phyloP scores from a whole-genome alignment of 371 early-diverging fungal genomes.

The Umbelopsis sp. region DNA sequence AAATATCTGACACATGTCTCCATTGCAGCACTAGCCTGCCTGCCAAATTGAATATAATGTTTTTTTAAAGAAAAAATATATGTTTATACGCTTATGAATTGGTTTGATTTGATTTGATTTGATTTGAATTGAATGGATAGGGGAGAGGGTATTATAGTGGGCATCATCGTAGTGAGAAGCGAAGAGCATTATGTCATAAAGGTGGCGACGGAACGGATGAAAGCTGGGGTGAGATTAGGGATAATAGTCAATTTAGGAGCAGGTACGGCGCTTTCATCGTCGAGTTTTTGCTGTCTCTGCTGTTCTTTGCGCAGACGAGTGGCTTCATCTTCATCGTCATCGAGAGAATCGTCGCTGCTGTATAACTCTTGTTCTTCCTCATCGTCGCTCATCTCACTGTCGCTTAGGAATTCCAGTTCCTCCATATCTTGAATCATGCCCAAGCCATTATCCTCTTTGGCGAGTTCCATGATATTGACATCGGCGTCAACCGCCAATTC shows the following conservation, averaged over 20 bases:
- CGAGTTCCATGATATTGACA: constrained; percentile 29
- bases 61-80: no score
- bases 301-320: not conserved
- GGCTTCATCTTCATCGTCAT: not conserved
- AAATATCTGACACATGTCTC: no score
- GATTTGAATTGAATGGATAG: no score
- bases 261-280: constrained; percentile 25
- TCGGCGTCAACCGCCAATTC: constrained; percentile 25
- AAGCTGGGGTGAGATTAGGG: constrained; percentile 29
- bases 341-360: not conserved
- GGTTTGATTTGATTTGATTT: no score
- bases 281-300: constrained; percentile 13
- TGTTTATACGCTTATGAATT: no score
- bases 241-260: constrained; percentile 26
- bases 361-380: constrained; percentile 17
- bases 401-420: constrained; percentile 30
- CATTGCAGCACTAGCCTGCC: no score
- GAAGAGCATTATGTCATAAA: constrained; percentile 16
- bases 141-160: no score
- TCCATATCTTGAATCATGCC: constrained; percentile 40
- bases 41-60: no score
- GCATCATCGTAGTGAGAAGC: not conserved
- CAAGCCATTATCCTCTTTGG: constrained; percentile 30
- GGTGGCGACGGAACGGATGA: constrained; percentile 25
- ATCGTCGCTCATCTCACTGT: constrained; percentile 18